A percentile compares a stretch with the other conserved stretches of the same genome.
Conservation (phyloP, 768 basidiomycete species). For the Tricholoma saponaceum region DNA sequence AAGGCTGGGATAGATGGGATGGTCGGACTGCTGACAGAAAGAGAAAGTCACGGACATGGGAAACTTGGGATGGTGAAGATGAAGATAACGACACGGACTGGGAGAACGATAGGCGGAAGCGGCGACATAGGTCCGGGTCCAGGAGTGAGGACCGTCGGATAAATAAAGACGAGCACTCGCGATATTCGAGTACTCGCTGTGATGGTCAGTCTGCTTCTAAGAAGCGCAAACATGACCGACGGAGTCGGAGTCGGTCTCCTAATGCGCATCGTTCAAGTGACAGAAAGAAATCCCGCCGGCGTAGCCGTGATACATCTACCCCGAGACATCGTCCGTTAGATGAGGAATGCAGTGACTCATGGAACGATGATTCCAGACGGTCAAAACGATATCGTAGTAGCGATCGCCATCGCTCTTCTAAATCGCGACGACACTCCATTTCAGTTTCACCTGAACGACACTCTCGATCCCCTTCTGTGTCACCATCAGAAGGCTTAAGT, state of each 20-base stretch:
- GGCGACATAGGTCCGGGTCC: slow-evolving; percentile 17
- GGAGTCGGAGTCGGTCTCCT: slow-evolving; percentile 20
- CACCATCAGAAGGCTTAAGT: slow-evolving; percentile 18
- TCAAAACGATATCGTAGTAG: slow-evolving; percentile 18
- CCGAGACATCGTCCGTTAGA: background rate
- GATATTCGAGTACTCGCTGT: slow-evolving; percentile 8
- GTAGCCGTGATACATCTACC: slow-evolving; percentile 3
- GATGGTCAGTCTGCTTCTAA: background rate
- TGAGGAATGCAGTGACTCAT: background rate
- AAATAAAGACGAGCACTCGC: slow-evolving; percentile 14
- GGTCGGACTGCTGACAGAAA: slow-evolving; percentile 46
- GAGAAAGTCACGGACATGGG: slow-evolving; percentile 45
- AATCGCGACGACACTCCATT: slow-evolving; percentile 11
- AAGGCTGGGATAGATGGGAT: slow-evolving; percentile 52
- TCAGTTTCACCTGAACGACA: slow-evolving; percentile 20
- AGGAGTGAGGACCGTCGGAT: slow-evolving; percentile 20
- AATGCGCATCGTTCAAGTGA: slow-evolving; percentile 3
- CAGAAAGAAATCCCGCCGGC: slow-evolving; percentile 5
- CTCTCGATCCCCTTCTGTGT: slow-evolving; percentile 21
- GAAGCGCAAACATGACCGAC: slow-evolving; percentile 21
- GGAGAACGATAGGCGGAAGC: slow-evolving; percentile 18
- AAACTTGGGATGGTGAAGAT: slow-evolving; percentile 42
- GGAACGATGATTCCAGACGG: slow-evolving; percentile 18
- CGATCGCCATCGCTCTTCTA: slow-evolving; percentile 8
- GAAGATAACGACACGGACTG: slow-evolving; percentile 29